These are phyloP conservation scores for Gossypium davidsonii DNA, from an alignment of 441 rosid genomes.

Conservation along the genomic window DNA sequence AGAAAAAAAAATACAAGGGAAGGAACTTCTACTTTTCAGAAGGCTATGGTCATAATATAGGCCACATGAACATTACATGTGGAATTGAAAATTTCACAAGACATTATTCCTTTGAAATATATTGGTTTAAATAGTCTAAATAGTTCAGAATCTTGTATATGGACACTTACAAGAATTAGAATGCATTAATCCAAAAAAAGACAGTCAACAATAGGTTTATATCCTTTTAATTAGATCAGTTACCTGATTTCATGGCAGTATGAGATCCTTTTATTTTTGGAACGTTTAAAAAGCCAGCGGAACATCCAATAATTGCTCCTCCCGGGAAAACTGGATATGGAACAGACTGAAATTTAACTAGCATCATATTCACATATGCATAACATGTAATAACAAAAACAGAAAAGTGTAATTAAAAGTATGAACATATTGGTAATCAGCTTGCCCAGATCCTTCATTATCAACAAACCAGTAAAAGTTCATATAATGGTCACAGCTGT, in stretches of 20 bases:
- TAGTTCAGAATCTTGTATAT: background rate
- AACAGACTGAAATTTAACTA: constrained; percentile 96
- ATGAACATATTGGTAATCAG: background rate
- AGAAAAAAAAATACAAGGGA: background rate
- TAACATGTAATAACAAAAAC: constrained; percentile 16
- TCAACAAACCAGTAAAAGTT: background rate
- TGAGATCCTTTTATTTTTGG: constrained; percentile 98
- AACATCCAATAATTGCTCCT: constrained; percentile 93
- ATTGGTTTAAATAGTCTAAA: background rate
- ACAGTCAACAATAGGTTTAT: background rate
- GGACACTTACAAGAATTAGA: background rate
- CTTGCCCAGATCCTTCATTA: background rate
- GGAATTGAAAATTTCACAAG: background rate
- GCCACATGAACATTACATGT: background rate
- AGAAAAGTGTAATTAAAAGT: background rate
- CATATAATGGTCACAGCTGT: background rate
- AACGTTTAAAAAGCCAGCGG: constrained; percentile 94
- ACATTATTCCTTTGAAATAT: background rate
- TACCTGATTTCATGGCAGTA: constrained; percentile 99
- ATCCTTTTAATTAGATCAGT: background rate
- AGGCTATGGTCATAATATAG: background rate
- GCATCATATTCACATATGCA: constrained; percentile 55
- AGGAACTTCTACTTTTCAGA: background rate
- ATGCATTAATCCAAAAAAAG: background rate
- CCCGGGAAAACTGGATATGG: constrained; percentile 98